Evolutionary conservation across 768 basidiomycete genomes (phyloP), one percentile per base, ranked within the genome.

Genomic region (Hortiboletus campestris): DNA sequence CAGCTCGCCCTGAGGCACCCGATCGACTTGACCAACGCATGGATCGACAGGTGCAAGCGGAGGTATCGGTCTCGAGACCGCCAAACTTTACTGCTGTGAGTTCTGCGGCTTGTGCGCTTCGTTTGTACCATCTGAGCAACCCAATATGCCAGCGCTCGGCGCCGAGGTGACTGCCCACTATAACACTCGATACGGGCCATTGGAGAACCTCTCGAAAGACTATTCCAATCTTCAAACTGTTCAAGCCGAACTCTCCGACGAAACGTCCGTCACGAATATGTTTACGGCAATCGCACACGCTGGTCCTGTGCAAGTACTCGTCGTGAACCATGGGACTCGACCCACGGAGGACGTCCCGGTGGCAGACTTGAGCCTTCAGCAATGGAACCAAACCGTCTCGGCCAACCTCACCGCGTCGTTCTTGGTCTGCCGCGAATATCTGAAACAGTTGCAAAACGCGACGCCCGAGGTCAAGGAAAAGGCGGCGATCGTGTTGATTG

Each of bases 161-260:
- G 86, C 88, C 0, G 79, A 77, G 49, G 86, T 91, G 11, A 84
- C 86, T 0, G 87, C 86, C 0, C 86, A 89, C 64, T 91, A 85
- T 67, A 84, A 86, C 66, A 77, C 80, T 9, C 84, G 79, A 48
- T 59, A 68, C 17, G 62, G 64, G 1, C 66, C 80, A 0, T 67
- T 87, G 22, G 67, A 75, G 5, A 66, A 72, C 1, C 71, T 87
- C 9, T 44, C 72, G 22, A 64, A 65, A 31, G 65, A 71, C 46
- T 80, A 76, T 56, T 72, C 49, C 20, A 60, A 55, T 20, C 6
- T 69, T 6, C 72, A 75, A 36, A 66, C 72, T 1, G 68, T 80
- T 16, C 80, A 84, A 61, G 86, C 84, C 2, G 76, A 90, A 57
- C 77, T 91, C n/a, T 70, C 78, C 16, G 67, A 74, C 12, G 89